Base-by-base conservation (phyloP, 2,329 filamentous ascomycete genomes). In the Nemania diffusa region DNA sequence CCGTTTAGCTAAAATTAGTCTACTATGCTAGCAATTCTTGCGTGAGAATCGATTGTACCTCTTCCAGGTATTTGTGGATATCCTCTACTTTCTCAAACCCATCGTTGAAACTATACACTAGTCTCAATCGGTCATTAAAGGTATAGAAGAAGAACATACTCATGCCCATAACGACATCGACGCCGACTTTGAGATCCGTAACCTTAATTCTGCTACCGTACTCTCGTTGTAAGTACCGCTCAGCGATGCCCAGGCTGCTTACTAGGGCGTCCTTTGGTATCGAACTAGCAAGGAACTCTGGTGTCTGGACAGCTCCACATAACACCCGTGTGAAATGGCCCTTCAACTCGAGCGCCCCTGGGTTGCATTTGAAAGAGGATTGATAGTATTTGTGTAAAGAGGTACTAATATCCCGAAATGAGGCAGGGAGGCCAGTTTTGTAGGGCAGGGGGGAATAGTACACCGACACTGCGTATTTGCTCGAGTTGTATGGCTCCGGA, bases 101-200 rank as follows among this genome's bases (percentile, higher is more conserved):
- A 46, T 77, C 73, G 50, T 76, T 76, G 53, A 75, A 75, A 53
- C 67, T 68, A 29, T 75, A 73, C 8, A 72, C 67, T 5, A 76
- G 60, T 22, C 72, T 69, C 40, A 77, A 62, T 46, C 71, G 67
- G 34, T 71, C 72, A 7, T 66, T 64, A 57, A 74, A 73, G 0
- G 72, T 76, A 46, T 74, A 75, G 3, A 73, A 56, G 55, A 75
- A 72, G 51, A 73, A 71, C 68, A 74, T 72, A 27, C 69, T 74
- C 70, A 73, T 73, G 42, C 74, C 74, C 46, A 73, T 57, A 1
- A 75, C 70, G 11, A 76, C 67, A 44, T 76, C 74, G 2, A 73
- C 68, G 4, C 72, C 71, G 1, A 76, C 55, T 24, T 70, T 71
- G 32, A 76, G 5, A 42, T 73, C 68, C 37, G 61, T 63, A 50